Evolutionary conservation across 768 basidiomycete species (phyloP), one percentile per base, ranked within the genome.

Genomic region (Chalciporus pseudorubinellus): DNA sequence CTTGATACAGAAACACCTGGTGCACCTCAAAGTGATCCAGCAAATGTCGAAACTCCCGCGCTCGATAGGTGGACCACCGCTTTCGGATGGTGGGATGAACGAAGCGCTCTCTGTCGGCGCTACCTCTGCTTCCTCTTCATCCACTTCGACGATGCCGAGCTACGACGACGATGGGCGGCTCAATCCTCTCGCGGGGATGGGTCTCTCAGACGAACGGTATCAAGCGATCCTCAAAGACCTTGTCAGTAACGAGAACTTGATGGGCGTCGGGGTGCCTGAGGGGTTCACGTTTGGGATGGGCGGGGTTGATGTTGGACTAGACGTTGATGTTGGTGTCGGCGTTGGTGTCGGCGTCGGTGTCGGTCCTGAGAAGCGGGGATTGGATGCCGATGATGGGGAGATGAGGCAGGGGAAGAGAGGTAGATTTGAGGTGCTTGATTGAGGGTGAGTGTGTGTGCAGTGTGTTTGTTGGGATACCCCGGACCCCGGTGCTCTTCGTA

Each of bases 151-250:
- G 73, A 76, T 67, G 46, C 47, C 36, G 11, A 64, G 58, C 46
- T 66, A 62, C 12, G 60, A 67, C 20, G 62, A 62, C 48, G 81
- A 85, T 24, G 76, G 75, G 28, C 73, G 82, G 50, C 81, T 90
- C 58, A 93, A 95, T 69, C 90, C 91, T 6, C 76, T 97, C 38
- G 88, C 86, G 14, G 87, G 84, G 16, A 88, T 94, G 83, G 93
- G 92, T 12, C 79, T 95, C 48, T 82, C 85, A 14, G 92, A 95
- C 60, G 90, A 94, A 64, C 89, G 93, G 68, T 97, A 95, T 71
- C 80, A 80, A 48, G 66, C 81, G 55, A 89, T 95, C 50, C 67
- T 95, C 57, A 83, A 85, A 66, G 85, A 81, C 48, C 76, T 93
- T 51, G 81, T 89, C 39, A 79, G 71, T 61, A 82, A 79, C 26